Evolutionary conservation across 345 rosid genomes (phyloP), one percentile per base, ranked within the genome.

Genomic region (Eucalyptus marginata): DNA sequence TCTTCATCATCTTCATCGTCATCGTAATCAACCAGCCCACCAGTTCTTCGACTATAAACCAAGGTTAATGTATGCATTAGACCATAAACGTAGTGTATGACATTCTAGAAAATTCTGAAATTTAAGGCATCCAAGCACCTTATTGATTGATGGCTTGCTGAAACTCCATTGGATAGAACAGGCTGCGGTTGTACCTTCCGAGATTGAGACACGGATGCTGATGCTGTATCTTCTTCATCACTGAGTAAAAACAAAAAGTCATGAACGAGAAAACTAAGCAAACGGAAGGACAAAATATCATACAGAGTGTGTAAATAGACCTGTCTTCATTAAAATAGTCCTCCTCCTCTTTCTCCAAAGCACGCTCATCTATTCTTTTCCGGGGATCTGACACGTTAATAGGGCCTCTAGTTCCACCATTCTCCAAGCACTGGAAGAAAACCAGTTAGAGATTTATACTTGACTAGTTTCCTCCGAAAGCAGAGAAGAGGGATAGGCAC

Each of bases 1-100:
- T 96, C 98, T 89, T 95, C 98, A n/a, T 98, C 99, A 71, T 97
- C 99, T 56, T 96, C 99, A 50, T 98, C 99, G n/a, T 97, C 99
- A 17, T 96, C 99, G 79, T 98, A 98, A 91, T 98, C 99, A 89
- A 98, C 99, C 91, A 98, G 93, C 43, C 98, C 98, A 43, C 96
- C 96, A 64, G 96, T 91, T 92, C 97, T 95, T 87, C 95, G 95
- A 89, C 96, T 94, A 89, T 12, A 89, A 85, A 81, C 40, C n/a
- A 87, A 79, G 18, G 44, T 49, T 24, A 89, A 50, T 36, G 43
- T 68, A 50, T 12, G 36, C 27, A 12, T 36, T 47, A 86, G 81
- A 36, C 17, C 59, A 86, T 20, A 33, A 59, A 86, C 24, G 12
- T 43, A 88, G 86, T 16, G 10, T 40, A 88, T 24, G 9, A 17